These are phyloP conservation scores for Microcos paniculata DNA, from an alignment of 345 rosid species.

Conservation along the genomic window DNA sequence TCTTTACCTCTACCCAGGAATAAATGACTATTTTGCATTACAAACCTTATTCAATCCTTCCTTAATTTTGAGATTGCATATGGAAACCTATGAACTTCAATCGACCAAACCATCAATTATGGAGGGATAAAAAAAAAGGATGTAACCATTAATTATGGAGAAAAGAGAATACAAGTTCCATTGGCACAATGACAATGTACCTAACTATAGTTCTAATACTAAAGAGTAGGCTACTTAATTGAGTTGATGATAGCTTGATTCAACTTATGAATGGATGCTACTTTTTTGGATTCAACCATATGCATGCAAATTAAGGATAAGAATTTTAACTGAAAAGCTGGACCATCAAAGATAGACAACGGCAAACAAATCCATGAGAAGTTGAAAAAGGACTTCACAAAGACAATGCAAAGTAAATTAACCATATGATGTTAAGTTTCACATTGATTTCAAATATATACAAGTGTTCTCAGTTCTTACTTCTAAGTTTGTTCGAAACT, in stretches of 20 bases:
- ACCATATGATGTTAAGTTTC: background rate
- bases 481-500: constrained; percentile 63
- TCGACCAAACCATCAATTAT: too few species aligned
- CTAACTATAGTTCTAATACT: background rate
- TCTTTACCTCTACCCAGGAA: background rate
- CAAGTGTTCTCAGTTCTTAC: constrained; percentile 38
- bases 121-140: too few species aligned
- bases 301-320: too few species aligned
- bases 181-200: too few species aligned
- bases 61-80: background rate
- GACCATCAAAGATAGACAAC: background rate
- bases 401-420: background rate
- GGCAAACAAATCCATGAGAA: background rate
- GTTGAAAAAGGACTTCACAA: background rate
- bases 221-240: background rate
- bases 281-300: too few species aligned
- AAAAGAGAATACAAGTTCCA: too few species aligned
- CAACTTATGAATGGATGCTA: background rate
- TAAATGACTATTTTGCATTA: background rate
- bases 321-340: background rate
- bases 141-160: too few species aligned
- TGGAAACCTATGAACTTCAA: background rate
- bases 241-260: background rate
- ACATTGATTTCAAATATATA: constrained; percentile 24
- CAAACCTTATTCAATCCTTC: background rate